Evolutionary conservation across 2,329 filamentous ascomycete genomes (phyloP).

Genomic region (Teratosphaeria nubilosa): DNA sequence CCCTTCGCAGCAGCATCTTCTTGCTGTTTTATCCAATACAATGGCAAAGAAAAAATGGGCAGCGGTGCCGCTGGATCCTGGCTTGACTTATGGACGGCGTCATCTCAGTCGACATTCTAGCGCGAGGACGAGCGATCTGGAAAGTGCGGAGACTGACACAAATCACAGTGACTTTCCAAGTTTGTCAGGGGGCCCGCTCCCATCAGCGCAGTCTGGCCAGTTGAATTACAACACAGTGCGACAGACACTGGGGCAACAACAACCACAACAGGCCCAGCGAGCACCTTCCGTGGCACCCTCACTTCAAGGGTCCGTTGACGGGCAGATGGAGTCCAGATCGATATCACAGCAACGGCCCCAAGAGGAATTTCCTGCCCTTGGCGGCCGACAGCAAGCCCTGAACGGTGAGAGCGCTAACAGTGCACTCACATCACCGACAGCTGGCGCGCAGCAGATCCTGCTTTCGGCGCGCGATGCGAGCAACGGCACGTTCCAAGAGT

Average conservation of each 20-base stretch:
- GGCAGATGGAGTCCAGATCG: slow-evolving; percentile 18
- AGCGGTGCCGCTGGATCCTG: background rate
- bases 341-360: slow-evolving; percentile 30
- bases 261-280: slow-evolving; percentile 29
- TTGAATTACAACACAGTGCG: slow-evolving; percentile 47
- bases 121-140: background rate
- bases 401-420: slow-evolving; percentile 33
- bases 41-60: background rate
- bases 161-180: slow-evolving; percentile 51
- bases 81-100: background rate
- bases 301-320: slow-evolving; percentile 43
- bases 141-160: background rate
- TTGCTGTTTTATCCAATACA: background rate
- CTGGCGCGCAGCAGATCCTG: slow-evolving; percentile 15
- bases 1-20: background rate
- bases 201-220: slow-evolving; percentile 39
- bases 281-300: slow-evolving; percentile 35
- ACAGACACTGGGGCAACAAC: slow-evolving; percentile 27
- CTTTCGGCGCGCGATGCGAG: slow-evolving; percentile 18
- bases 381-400: slow-evolving; percentile 32
- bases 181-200: slow-evolving; percentile 46
- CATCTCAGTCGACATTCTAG: background rate
- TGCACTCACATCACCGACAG: slow-evolving; percentile 14
- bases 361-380: slow-evolving; percentile 52
- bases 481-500: slow-evolving; percentile 8